Conservation (phyloP, 164 flowering plant genomes). For the Platanus orientalis region DNA sequence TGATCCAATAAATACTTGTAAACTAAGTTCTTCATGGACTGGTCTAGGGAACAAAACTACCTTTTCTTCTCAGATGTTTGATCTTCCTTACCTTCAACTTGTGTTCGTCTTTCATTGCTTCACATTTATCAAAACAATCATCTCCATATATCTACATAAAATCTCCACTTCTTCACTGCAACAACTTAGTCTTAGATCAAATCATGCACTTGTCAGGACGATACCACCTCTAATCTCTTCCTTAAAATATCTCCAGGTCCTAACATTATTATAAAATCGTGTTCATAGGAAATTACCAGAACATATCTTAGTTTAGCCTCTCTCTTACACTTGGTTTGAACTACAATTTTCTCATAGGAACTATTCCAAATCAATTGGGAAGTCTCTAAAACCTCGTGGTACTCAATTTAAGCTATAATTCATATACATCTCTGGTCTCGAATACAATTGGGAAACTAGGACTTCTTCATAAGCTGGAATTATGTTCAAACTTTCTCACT, state of each 20-base stretch:
- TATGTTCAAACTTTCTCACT: conserved; percentile 65
- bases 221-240: conserved; percentile 66
- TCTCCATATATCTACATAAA: conserved; percentile 19
- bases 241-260: conserved; percentile 52
- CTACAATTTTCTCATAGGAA: conserved; percentile 61
- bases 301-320: conserved; percentile 37
- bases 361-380: conserved; percentile 57
- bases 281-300: conserved; percentile 49
- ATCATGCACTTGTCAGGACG: conserved; percentile 55
- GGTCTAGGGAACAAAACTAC: conserved; percentile 56
- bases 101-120: conserved; percentile 74
- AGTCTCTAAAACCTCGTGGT: conserved; percentile 53
- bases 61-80: conserved; percentile 57
- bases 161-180: conserved; percentile 40
- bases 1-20: too few relatives aligned
- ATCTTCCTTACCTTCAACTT: conserved; percentile 62
- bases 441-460: conserved; percentile 52
- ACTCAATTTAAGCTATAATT: conserved; percentile 78
- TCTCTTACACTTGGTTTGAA: conserved; percentile 74
- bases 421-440: conserved; percentile 53
- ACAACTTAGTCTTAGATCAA: conserved; percentile 75
- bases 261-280: conserved; percentile 74
- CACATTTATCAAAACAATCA: conserved; percentile 42
- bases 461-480: conserved; percentile 74
- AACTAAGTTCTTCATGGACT: conserved; percentile 59